Evolutionary conservation across 2,329 filamentous ascomycete genomes (phyloP), one percentile per base, ranked within the genome.

Genomic region (Trichophyton simii): DNA sequence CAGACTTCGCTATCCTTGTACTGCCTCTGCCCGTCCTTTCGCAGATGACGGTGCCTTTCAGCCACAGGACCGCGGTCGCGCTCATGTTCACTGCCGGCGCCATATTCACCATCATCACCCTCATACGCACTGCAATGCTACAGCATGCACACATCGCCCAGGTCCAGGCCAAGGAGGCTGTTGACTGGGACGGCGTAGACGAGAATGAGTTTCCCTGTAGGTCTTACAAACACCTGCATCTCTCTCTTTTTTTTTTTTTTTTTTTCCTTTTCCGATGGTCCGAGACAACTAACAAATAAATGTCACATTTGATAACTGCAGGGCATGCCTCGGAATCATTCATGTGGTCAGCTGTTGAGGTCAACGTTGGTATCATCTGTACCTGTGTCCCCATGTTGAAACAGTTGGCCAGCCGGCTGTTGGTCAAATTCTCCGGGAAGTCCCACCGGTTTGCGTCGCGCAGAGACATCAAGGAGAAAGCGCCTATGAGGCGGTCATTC

Each of bases 271-370:
- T 13, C 34, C 34, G 34, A 38, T 38, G 34, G 11, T 38, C 11
- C 11, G 9, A 38, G 38, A 44, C 2, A 18, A n/a, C 57, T 59
- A 59, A 5, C 25, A 20, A 25, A 8, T 11, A 3, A n/a, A 57
- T 48, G 11, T 31, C 28, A 31, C 28, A 31, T 31, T 48, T 8
- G 7, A 48, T 48, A 3, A 28, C 34, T 67, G 76, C 81, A 60
- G 89, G 84, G 85, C 91, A 92, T 69, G 88, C 89, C 0, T 89
- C 89, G 0, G 76, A 91, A 3, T 89, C 89, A 0, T 87, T 95
- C 70, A 92, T 96, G 88, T 97, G 91, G 92, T 92, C 88, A 15
- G 88, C 87, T 11, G 85, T 96, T 60, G 91, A 96, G 72, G 90
- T 96, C 69, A 94, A 95, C 66, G 79, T 95, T 0, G 91, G 90